Evolutionary conservation across 257 asterid genomes (phyloP).

Genomic region (Penstemon eatonii): DNA sequence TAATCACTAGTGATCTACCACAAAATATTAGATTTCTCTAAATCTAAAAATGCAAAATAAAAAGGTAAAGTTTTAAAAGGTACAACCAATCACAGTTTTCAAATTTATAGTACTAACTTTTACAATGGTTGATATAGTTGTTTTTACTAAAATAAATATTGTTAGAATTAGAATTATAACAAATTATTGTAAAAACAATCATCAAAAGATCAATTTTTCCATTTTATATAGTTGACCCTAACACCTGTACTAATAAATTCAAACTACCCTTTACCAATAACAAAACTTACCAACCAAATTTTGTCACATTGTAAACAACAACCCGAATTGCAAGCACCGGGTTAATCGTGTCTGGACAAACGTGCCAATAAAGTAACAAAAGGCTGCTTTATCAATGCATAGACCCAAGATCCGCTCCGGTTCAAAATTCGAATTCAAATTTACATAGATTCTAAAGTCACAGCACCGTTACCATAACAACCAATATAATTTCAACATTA

Average conservation of each 20-base stretch:
- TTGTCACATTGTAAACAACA: conserved; percentile 22
- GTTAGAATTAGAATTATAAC: no score
- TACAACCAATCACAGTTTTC: no score
- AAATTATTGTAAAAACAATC: no score
- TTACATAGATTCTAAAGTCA: conserved; percentile 27
- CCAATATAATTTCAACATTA: conserved; percentile 10
- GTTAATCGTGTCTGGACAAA: conserved; percentile 26
- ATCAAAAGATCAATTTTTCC: no score
- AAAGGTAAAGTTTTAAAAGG: no score
- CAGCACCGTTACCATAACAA: conserved; percentile 22
- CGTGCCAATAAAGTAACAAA: conserved; percentile 12
- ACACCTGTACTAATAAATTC: neutral
- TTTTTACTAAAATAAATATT: no score
- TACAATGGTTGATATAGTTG: no score
- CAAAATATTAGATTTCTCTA: no score
- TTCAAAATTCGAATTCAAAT: conserved; percentile 61
- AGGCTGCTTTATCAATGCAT: conserved; percentile 42
- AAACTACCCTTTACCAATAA: neutral
- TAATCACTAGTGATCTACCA: no score
- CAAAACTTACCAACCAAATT: neutral
- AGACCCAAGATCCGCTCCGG: conserved; percentile 21
- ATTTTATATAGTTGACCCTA: no score
- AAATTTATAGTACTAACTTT: no score
- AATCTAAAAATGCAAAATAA: no score
- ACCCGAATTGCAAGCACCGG: neutral